Evolutionary conservation across 331 rosid species (phyloP).

Genomic region (Acacia pycnantha): DNA sequence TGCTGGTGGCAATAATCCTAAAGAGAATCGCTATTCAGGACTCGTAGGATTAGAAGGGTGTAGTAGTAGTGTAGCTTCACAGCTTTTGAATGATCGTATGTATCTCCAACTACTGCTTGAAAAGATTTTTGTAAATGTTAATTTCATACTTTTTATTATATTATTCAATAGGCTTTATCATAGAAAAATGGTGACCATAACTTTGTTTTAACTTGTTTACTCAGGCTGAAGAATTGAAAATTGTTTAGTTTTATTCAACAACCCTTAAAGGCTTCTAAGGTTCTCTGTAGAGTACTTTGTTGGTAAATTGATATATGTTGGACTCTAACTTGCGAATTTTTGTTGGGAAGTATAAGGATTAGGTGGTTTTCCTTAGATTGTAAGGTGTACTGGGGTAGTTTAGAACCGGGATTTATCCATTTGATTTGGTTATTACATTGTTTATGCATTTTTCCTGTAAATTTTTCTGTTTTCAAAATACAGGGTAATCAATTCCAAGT

Average conservation of each 20-base stretch:
- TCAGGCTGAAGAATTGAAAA: background rate
- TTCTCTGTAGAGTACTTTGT: background rate
- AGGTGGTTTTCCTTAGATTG: slow-evolving; percentile 7
- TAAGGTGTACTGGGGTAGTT: slow-evolving; percentile 19
- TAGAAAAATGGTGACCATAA: background rate
- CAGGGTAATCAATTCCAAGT: slow-evolving; percentile 9
- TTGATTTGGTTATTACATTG: slow-evolving; percentile 13
- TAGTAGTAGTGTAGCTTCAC: slow-evolving; percentile 57
- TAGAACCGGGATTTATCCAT: slow-evolving; percentile 6
- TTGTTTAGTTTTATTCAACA: background rate
- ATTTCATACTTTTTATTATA: slow-evolving; percentile 14
- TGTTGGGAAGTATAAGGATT: background rate
- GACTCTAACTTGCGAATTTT: slow-evolving; percentile 2
- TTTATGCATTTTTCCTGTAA: background rate
- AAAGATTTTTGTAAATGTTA: slow-evolving; percentile 16
- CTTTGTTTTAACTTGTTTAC: background rate
- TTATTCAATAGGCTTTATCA: slow-evolving; percentile 16
- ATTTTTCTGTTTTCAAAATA: background rate
- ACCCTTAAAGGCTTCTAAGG: background rate
- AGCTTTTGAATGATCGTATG: slow-evolving; percentile 67
- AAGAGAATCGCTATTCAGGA: slow-evolving; percentile 46
- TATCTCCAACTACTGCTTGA: slow-evolving; percentile 21
- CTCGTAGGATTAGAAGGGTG: slow-evolving; percentile 65
- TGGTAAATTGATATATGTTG: slow-evolving; percentile 7
- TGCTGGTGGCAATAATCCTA: slow-evolving; percentile 50